phyloP scores from a whole-genome alignment of 495 filamentous ascomycete genomes.

The Choiromyces venosus region DNA sequence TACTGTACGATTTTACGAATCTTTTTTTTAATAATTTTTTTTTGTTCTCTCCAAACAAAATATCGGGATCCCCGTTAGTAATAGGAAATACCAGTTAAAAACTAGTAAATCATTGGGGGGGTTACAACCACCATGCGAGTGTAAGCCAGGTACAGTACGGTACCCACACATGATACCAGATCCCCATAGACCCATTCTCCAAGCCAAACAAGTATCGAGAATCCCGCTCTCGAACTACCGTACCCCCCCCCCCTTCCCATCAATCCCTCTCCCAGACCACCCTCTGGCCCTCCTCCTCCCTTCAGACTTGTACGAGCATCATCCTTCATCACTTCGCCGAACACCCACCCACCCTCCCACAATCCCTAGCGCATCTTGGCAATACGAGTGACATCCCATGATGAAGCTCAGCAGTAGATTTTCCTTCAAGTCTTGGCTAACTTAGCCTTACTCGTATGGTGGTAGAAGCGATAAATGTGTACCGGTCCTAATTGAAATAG shows the following conservation, averaged over 20 bases:
- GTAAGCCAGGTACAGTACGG: too few species aligned
- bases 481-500: too few species aligned
- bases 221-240: not conserved
- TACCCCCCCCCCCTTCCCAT: too few species aligned
- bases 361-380: not conserved
- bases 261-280: not conserved
- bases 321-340: not conserved
- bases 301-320: not conserved
- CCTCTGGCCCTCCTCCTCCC: not conserved
- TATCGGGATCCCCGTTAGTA: not conserved
- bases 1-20: not conserved
- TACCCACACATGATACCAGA: too few species aligned
- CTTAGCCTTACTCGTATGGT: too few species aligned
- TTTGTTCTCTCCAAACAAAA: too few species aligned
- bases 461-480: too few species aligned
- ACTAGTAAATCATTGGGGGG: not conserved
- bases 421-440: not conserved
- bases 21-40: too few species aligned
- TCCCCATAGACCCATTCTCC: not conserved
- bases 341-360: too few species aligned
- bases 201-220: not conserved
- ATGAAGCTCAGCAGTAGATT: not conserved
- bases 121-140: not conserved
- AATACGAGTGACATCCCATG: not conserved
- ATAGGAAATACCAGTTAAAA: not conserved